Evolutionary conservation across 371 early-diverging fungal genomes (phyloP).

Genomic region (Vittaforma corneae): DNA sequence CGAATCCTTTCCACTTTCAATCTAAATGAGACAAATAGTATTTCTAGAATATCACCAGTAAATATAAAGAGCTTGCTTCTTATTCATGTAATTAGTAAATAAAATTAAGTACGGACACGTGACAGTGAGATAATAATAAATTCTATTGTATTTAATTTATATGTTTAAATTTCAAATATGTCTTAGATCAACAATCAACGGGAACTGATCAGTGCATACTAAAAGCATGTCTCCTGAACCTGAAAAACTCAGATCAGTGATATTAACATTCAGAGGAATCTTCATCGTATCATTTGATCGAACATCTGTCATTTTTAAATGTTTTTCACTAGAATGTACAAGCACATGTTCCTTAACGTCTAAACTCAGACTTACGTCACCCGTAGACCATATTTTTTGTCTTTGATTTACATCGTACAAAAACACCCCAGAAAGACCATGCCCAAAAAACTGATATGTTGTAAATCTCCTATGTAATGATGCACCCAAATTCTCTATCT

Average conservation of each 20-base stretch:
- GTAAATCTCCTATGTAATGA: neutral
- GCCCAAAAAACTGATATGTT: neutral
- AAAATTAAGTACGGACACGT: no score
- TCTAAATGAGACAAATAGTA: no score
- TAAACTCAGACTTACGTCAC: neutral
- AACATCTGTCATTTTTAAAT: constrained; percentile 1
- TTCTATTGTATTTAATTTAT: no score
- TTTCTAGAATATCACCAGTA: no score
- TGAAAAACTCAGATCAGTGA: neutral
- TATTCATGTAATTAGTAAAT: no score
- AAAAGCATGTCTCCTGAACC: constrained; percentile 2
- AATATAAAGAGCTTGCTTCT: no score
- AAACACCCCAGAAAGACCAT: constrained; percentile 2
- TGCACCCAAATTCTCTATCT: constrained; percentile 4
- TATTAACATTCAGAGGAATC: neutral
- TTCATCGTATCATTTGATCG: neutral
- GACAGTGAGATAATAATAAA: no score
- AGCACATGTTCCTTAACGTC: constrained; percentile 1
- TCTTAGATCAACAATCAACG: constrained; percentile 2
- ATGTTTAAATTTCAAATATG: no score
- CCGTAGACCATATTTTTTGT: neutral
- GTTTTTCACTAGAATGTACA: neutral
- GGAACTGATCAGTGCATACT: neutral
- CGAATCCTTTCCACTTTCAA: no score
- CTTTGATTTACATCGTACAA: neutral